A percentile compares a stretch with the other conserved stretches of the same genome.
phyloP scores from a whole-genome alignment of 139 green algal species.

The Chlorella vulgaris region DNA sequence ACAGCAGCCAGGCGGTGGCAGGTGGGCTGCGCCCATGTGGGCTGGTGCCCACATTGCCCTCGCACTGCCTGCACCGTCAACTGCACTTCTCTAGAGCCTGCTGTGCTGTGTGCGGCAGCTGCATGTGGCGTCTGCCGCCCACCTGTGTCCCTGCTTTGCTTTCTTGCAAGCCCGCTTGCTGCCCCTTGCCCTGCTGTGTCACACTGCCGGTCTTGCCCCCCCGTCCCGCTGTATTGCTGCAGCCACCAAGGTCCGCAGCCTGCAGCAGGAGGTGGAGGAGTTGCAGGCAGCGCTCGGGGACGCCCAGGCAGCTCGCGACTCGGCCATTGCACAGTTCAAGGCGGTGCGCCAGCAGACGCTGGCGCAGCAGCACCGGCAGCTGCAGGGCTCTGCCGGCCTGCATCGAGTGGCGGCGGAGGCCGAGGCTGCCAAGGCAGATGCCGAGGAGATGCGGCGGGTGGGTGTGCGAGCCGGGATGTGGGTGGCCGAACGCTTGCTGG shows the following conservation, averaged over 20 bases:
- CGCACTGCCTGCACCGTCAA: too few species aligned
- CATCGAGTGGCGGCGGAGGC: slow-evolving; percentile 2
- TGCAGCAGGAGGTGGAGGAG: slow-evolving; percentile 2
- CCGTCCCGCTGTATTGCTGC: too few species aligned
- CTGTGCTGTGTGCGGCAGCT: too few species aligned
- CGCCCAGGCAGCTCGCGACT: neutral
- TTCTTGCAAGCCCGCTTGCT: too few species aligned
- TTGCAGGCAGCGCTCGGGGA: neutral
- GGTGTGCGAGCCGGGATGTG: neutral
- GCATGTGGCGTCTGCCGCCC: too few species aligned
- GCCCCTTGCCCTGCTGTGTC: too few species aligned
- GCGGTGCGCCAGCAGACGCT: neutral
- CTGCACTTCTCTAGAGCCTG: too few species aligned
- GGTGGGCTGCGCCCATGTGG: neutral
- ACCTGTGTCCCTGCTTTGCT: too few species aligned
- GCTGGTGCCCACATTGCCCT: too few species aligned
- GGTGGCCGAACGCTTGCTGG: too few species aligned
- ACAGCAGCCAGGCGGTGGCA: neutral
- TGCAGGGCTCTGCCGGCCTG: neutral
- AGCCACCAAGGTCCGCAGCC: neutral
- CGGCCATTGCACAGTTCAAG: neutral
- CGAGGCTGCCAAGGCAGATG: neutral
- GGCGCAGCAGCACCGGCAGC: slow-evolving; percentile 14
- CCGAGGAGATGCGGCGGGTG: slow-evolving; percentile 17
- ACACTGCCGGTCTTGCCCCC: too few species aligned